phyloP scores from a whole-genome alignment of 1,139 yeast species.

The Geotrichum aggregatum region DNA sequence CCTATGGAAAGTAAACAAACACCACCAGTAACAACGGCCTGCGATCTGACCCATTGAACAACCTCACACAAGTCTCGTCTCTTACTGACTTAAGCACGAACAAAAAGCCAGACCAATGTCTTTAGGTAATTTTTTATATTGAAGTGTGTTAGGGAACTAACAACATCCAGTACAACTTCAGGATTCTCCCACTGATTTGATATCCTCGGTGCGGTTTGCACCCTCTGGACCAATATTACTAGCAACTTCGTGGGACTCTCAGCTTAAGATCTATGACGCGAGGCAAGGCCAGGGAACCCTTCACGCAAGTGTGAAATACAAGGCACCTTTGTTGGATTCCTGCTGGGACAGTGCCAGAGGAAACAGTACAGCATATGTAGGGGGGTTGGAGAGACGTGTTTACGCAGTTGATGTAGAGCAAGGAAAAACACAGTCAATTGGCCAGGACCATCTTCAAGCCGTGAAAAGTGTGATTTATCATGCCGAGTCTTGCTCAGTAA shows the following conservation, averaged over 20 bases:
- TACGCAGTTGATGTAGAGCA: constrained; percentile 32
- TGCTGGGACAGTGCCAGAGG: constrained; percentile 32
- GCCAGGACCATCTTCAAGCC: constrained; percentile 37
- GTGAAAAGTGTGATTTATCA: constrained; percentile 35
- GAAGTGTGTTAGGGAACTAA: not conserved
- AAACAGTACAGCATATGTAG: constrained; percentile 28
- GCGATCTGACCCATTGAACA: too few relatives aligned
- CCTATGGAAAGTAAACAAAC: too few relatives aligned
- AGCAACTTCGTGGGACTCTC: constrained; percentile 41
- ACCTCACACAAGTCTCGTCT: too few relatives aligned
- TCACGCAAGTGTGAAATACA: constrained; percentile 25
- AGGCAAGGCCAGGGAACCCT: constrained; percentile 22
- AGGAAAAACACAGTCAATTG: constrained; percentile 29
- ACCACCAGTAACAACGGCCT: too few relatives aligned
- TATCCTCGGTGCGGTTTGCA: constrained; percentile 33
- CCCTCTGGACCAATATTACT: constrained; percentile 31
- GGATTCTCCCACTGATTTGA: constrained; percentile 33
- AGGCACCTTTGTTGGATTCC: constrained; percentile 36
- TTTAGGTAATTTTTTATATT: not conserved
- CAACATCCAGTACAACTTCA: constrained; percentile 13
- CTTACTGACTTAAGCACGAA: not conserved
- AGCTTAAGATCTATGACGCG: constrained; percentile 34
- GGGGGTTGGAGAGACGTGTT: constrained; percentile 33
- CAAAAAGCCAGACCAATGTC: not conserved
- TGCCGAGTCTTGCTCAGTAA: constrained; percentile 35